phyloP scores from a whole-genome alignment of 257 asterid species.

The Cinchona pubescens region DNA sequence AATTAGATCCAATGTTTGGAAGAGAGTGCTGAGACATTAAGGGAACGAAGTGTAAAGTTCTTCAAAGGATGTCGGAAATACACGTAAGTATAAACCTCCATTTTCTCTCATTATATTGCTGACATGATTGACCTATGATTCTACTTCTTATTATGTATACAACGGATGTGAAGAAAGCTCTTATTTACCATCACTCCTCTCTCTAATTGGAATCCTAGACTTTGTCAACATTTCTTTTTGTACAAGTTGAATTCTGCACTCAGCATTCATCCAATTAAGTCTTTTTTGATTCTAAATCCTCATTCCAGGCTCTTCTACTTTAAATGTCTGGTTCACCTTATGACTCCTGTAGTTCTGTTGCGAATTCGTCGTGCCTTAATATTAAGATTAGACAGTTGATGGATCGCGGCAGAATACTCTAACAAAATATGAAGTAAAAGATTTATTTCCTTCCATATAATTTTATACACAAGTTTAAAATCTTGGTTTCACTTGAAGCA shows the following conservation, averaged over 20 bases:
- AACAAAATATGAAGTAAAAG: too few species aligned
- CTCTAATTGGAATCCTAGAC: not conserved
- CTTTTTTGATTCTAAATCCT: not conserved
- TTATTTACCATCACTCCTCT: not conserved
- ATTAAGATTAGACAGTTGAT: too few species aligned
- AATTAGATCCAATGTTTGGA: slow-evolving; percentile 89
- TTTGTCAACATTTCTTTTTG: not conserved
- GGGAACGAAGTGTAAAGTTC: slow-evolving; percentile 81
- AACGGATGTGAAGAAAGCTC: not conserved
- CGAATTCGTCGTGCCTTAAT: too few species aligned
- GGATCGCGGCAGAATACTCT: too few species aligned
- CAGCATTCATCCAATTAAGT: not conserved
- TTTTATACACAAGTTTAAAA: too few species aligned
- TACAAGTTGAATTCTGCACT: not conserved
- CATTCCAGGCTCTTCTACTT: not conserved
- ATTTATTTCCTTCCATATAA: too few species aligned
- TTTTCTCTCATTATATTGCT: slow-evolving; percentile 12
- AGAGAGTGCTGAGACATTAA: slow-evolving; percentile 75
- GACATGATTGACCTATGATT: slow-evolving; percentile 8
- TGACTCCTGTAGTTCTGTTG: too few species aligned
- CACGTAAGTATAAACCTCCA: slow-evolving; percentile 50
- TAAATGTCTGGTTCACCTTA: too few species aligned
- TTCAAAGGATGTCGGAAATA: slow-evolving; percentile 93
- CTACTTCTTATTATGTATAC: slow-evolving; percentile 4
- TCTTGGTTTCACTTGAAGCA: too few species aligned